These are phyloP conservation scores for Rauvolfia tetraphylla DNA, from an alignment of 257 asterid species.

Conservation along the genomic window DNA sequence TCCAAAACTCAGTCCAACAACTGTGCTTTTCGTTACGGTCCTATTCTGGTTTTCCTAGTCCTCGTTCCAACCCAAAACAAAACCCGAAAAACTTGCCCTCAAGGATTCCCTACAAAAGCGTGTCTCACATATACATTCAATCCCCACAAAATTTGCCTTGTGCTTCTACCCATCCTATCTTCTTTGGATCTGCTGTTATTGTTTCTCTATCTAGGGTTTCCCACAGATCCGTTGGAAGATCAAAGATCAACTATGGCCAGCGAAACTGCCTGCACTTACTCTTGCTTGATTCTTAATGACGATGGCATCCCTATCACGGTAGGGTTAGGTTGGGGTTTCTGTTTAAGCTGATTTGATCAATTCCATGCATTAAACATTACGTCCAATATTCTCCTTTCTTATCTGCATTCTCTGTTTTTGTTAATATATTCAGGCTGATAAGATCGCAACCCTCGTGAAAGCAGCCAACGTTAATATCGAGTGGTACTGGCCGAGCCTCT, in stretches of 20 bases:
- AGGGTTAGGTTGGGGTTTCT: background rate
- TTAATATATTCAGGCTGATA: constrained; percentile 39
- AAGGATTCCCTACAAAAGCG: background rate
- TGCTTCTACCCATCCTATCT: background rate
- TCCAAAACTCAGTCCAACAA: too few relatives aligned
- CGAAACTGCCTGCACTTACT: background rate
- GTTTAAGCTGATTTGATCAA: background rate
- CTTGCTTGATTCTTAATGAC: background rate
- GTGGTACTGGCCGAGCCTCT: constrained; percentile 63
- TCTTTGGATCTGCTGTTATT: background rate
- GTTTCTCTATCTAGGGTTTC: background rate
- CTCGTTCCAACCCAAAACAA: background rate
- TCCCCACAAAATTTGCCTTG: background rate
- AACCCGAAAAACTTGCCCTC: background rate
- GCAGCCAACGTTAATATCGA: constrained; percentile 49
- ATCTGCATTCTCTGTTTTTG: background rate
- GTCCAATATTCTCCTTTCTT: background rate
- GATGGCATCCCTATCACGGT: background rate
- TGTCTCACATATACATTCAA: background rate
- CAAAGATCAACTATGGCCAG: background rate
- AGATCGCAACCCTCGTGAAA: constrained; percentile 45
- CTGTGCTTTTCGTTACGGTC: too few relatives aligned
- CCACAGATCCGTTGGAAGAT: background rate
- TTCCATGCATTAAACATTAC: background rate
- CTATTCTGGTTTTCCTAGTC: too few relatives aligned